A percentile compares a stretch with the other conserved stretches of the same genome.
These are phyloP conservation scores for Capsella rubella DNA, from an alignment of 441 rosid genomes.

Conservation along the genomic window DNA sequence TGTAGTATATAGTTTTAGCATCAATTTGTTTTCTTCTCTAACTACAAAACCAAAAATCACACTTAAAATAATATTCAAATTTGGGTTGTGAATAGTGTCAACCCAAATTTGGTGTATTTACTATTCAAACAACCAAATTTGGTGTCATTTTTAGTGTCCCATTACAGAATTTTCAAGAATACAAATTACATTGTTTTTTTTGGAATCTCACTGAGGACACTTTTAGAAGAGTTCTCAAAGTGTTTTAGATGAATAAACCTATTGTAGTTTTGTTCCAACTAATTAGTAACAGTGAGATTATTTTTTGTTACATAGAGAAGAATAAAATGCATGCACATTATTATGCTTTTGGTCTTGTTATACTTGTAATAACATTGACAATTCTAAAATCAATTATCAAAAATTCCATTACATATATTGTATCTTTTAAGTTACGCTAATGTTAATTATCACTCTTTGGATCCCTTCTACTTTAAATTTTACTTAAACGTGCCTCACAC, in stretches of 20 bases:
- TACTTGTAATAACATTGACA: neutral
- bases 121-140: too few species aligned
- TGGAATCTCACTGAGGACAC: too few species aligned
- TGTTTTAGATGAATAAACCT: neutral
- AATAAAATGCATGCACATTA: slow-evolving; percentile 25
- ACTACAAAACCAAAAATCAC: too few species aligned
- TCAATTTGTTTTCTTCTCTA: too few species aligned
- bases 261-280: neutral
- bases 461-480: slow-evolving; percentile 24
- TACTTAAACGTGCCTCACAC: slow-evolving; percentile 20
- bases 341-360: slow-evolving; percentile 8
- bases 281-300: neutral
- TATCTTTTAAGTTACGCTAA: slow-evolving; percentile 28
- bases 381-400: slow-evolving; percentile 9
- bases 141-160: too few species aligned
- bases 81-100: too few species aligned
- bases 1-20: too few species aligned
- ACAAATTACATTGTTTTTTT: too few species aligned
- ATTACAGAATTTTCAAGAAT: too few species aligned
- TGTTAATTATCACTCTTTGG: slow-evolving; percentile 22
- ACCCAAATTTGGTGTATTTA: too few species aligned
- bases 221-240: too few species aligned
- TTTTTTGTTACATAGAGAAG: neutral
- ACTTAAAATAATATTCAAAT: too few species aligned
- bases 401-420: slow-evolving; percentile 1